Percentiles rank a stretch among this genome's conserved stretches.
Conservation (phyloP, 345 rosid genomes). For the Aethionema arabicum region DNA sequence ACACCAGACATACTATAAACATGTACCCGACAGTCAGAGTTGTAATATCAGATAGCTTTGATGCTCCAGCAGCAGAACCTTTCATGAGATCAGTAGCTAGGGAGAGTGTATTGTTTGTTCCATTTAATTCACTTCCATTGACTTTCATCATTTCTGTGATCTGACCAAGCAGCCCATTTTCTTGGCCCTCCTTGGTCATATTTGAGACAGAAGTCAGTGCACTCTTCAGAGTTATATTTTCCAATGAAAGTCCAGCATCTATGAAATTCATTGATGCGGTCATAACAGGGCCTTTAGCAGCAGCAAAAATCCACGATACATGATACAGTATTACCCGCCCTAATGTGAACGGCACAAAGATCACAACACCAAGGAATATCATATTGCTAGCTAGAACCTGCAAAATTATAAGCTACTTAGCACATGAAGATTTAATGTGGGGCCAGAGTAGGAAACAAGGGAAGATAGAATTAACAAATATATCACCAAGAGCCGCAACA, state of each 20-base stretch:
- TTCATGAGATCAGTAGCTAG: constrained; percentile 62
- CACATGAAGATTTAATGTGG: constrained; percentile 4
- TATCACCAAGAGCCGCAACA: constrained; percentile 10
- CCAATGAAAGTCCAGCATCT: constrained; percentile 67
- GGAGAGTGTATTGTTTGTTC: constrained; percentile 54
- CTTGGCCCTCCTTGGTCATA: constrained; percentile 73
- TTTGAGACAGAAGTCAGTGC: constrained; percentile 72
- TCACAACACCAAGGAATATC: constrained; percentile 97
- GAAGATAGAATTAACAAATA: neutral
- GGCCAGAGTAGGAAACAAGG: constrained; percentile 4
- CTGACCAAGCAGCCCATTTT: constrained; percentile 52
- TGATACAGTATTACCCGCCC: constrained; percentile 78
- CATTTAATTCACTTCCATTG: constrained; percentile 58
- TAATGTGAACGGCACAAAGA: constrained; percentile 87
- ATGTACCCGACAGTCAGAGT: constrained; percentile 92
- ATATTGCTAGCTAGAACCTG: constrained; percentile 99
- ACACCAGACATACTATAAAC: constrained; percentile 65
- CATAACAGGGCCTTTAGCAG: constrained; percentile 68
- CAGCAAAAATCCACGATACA: constrained; percentile 78
- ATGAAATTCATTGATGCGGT: constrained; percentile 40
- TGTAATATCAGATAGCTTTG: constrained; percentile 90
- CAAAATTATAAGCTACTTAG: constrained; percentile 25
- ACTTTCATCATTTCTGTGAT: constrained; percentile 61
- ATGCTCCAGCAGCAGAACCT: constrained; percentile 59
- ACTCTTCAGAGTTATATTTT: constrained; percentile 54